Base-by-base conservation (phyloP, 1,284 basidiomycete species). In the Chondrostereum purpureum region DNA sequence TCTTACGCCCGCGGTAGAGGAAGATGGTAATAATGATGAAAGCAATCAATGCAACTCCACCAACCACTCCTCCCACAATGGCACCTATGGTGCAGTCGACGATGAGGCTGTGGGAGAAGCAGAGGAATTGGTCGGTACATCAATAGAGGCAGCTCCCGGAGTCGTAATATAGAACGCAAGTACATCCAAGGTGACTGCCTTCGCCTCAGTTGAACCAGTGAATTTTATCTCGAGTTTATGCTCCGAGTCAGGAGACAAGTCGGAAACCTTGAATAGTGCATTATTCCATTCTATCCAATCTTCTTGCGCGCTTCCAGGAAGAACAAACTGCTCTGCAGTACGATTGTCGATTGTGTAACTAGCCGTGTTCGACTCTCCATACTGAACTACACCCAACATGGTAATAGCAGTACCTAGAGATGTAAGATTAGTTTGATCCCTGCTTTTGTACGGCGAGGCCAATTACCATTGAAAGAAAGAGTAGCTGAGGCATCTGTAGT, bases 1-100 rank as follows among this genome's bases (percentile, higher is more conserved):
- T 8, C n/a, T n/a, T 31, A 40, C 70, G 73, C 16, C 78, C 75
- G 8, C 27, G 8, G 55, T 75, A 71, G 63, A 80, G 77, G 43
- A 83, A 61, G 11, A 70, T 56, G 12, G 73, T 48, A 20, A 78
- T 62, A 0, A 66, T 59, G n/a, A 31, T 31, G 3, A 68, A 60
- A 21, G 70, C 50, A 22, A 84, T 53, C 17, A 63, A 64, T 11
- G 70, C 67, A 17, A 85, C 56, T 3, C 80, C 83, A 27, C 80
- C 87, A 12, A 88, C 62, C 1, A 80, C 75, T 3, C 83, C 84
- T 1, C 86, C 85, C 2, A 79, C 78, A 45, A 89, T 88, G 2
- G 77, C 73, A 4, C 80, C 82, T 2, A 70, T 64, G n/a, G n/a
- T 31, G 27, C 8, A 31, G 27, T 31, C 27, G 27, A 31, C 27